Evolutionary conservation across 805 yeast species (phyloP).

Genomic region (Wickerhamomyces pijperi): DNA sequence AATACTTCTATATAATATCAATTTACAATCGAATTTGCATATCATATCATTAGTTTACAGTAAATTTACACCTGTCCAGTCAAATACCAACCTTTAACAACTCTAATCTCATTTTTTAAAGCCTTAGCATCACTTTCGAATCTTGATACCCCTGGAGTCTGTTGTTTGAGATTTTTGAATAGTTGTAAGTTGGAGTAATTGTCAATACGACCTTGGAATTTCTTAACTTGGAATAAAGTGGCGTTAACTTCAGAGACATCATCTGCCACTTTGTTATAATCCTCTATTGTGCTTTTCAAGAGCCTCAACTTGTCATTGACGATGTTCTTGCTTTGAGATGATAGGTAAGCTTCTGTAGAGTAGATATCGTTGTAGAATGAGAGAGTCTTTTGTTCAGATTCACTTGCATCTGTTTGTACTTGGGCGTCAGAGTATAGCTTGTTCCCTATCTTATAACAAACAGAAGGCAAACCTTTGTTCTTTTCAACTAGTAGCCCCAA

Average conservation of each 20-base stretch:
- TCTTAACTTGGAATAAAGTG: conserved; percentile 20
- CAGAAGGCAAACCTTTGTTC: conserved; percentile 25
- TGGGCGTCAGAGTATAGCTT: conserved; percentile 25
- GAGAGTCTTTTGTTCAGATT: not conserved
- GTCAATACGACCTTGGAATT: conserved; percentile 16
- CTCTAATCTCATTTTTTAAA: conserved; percentile 21
- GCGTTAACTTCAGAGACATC: conserved; percentile 13
- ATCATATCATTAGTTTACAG: too few species aligned
- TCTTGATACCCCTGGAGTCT: conserved; percentile 3
- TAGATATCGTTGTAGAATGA: conserved; percentile 7
- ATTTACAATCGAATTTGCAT: too few species aligned
- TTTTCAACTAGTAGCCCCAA: conserved; percentile 18
- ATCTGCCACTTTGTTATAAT: conserved; percentile 13
- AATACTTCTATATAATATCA: too few species aligned
- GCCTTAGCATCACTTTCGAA: conserved; percentile 11
- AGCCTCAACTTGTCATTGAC: conserved; percentile 19
- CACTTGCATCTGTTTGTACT: conserved; percentile 12
- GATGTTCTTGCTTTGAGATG: conserved; percentile 1
- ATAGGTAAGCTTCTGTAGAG: conserved; percentile 10
- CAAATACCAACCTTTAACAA: conserved; percentile 30
- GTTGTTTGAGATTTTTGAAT: conserved; percentile 9
- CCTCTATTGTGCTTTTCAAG: conserved; percentile 20
- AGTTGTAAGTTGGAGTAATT: conserved; percentile 12
- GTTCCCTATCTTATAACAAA: conserved; percentile 31
- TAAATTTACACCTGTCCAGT: conserved; percentile 23